Percentiles rank a stretch among this genome's conserved stretches.
phyloP scores from a whole-genome alignment of 2,329 filamentous ascomycete species.

The Graphilbum ipis-grandicollis region DNA sequence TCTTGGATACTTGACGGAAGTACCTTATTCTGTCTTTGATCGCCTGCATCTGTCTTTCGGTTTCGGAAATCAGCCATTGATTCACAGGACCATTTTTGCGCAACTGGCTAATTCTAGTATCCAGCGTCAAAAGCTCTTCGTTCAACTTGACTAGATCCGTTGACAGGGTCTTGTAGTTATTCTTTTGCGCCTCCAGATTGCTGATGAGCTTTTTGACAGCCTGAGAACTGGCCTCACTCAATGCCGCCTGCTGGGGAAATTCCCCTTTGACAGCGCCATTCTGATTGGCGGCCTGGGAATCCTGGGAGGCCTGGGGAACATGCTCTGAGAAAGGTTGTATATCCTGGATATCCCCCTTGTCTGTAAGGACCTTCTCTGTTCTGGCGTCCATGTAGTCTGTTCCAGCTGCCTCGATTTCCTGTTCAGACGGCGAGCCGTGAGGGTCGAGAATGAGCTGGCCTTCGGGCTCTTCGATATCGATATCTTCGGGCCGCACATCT shows the following conservation, averaged over 20 bases:
- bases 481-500: constrained; percentile 26
- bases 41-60: constrained; percentile 14
- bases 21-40: constrained; percentile 17
- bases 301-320: too few species aligned
- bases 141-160: constrained; percentile 17
- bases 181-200: constrained; percentile 14
- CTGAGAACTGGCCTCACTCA: neutral
- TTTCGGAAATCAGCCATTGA: constrained; percentile 10
- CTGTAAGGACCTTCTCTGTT: too few species aligned
- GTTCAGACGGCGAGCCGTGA: neutral
- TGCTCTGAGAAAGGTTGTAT: too few species aligned
- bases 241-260: too few species aligned
- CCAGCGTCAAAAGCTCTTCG: constrained; percentile 13
- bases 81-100: constrained; percentile 8
- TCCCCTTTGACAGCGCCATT: neutral
- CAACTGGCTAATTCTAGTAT: constrained; percentile 15
- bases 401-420: neutral
- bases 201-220: constrained; percentile 7
- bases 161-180: constrained; percentile 17
- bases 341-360: too few species aligned
- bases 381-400: too few species aligned
- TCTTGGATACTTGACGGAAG: constrained; percentile 17
- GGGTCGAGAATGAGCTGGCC: constrained; percentile 16
- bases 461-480: constrained; percentile 28
- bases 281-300: neutral